phyloP scores from a whole-genome alignment of 148 eudicot species.

The Spergularia marina region DNA sequence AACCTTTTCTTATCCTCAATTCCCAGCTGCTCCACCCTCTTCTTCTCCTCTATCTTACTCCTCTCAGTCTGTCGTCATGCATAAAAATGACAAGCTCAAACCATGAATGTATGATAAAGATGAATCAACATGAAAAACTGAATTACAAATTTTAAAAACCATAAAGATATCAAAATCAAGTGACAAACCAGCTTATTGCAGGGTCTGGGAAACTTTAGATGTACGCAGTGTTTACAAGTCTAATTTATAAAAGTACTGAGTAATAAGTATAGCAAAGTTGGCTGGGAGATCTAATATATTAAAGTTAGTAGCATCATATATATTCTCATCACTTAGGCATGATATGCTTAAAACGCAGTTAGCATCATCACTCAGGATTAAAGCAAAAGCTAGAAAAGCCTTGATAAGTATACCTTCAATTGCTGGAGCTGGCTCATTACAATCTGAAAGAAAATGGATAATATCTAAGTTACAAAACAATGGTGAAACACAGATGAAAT shows the following conservation, averaged over 20 bases:
- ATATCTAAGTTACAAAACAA: slow-evolving; percentile 7
- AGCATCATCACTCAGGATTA: background rate
- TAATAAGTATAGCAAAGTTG: background rate
- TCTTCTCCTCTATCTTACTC: slow-evolving; percentile 28
- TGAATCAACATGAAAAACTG: too few relatives aligned
- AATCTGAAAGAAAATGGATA: slow-evolving; percentile 42
- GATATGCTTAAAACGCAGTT: background rate
- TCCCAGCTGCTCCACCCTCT: slow-evolving; percentile 12
- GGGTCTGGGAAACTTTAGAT: background rate
- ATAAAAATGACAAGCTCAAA: slow-evolving; percentile 14
- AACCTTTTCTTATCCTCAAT: slow-evolving; percentile 31
- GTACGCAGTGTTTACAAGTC: background rate
- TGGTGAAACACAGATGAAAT: background rate
- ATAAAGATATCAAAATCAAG: background rate
- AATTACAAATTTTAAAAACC: background rate
- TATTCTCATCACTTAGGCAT: background rate
- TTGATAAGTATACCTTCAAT: slow-evolving; percentile 51
- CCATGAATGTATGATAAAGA: background rate
- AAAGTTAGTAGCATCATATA: background rate
- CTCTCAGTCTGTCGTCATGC: slow-evolving; percentile 23
- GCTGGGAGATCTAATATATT: background rate
- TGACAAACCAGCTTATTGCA: background rate
- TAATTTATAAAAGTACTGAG: too few relatives aligned
- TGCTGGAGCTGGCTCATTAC: slow-evolving; percentile 69
- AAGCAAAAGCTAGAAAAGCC: background rate